These are phyloP conservation scores for Pistacia vera DNA, from an alignment of 345 rosid species.

Conservation along the genomic window DNA sequence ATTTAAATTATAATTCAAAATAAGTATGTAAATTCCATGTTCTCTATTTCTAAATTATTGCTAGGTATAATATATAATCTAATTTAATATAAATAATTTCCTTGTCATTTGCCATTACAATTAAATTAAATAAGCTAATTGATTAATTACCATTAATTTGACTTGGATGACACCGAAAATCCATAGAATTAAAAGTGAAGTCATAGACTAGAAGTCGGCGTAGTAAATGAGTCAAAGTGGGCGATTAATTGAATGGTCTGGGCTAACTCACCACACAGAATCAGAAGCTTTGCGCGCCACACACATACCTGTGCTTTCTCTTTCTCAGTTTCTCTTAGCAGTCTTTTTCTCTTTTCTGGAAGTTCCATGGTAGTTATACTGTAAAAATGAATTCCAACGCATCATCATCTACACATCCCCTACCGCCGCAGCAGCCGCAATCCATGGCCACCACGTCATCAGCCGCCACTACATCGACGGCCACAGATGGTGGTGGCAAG, in stretches of 20 bases:
- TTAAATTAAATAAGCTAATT: too few relatives aligned
- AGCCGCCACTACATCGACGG: constrained; percentile 23
- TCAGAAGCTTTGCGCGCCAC: constrained; percentile 34
- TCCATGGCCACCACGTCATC: constrained; percentile 41
- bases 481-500: constrained; percentile 53
- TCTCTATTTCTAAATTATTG: too few relatives aligned
- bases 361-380: constrained; percentile 5
- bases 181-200: too few relatives aligned
- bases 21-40: too few relatives aligned
- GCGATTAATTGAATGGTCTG: constrained; percentile 51
- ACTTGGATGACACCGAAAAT: too few relatives aligned
- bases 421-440: constrained; percentile 29
- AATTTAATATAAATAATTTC: too few relatives aligned
- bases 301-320: background rate
- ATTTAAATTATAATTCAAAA: too few relatives aligned
- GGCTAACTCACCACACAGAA: constrained; percentile 24
- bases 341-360: background rate
- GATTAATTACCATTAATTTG: too few relatives aligned
- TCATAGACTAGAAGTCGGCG: constrained; percentile 29
- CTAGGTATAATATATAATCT: too few relatives aligned
- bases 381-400: constrained; percentile 38
- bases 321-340: background rate
- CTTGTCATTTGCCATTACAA: too few relatives aligned
- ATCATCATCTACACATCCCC: constrained; percentile 40
- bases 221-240: constrained; percentile 18